phyloP scores from a whole-genome alignment of 1,284 basidiomycete species.

The Anthracocystis walkeri region DNA sequence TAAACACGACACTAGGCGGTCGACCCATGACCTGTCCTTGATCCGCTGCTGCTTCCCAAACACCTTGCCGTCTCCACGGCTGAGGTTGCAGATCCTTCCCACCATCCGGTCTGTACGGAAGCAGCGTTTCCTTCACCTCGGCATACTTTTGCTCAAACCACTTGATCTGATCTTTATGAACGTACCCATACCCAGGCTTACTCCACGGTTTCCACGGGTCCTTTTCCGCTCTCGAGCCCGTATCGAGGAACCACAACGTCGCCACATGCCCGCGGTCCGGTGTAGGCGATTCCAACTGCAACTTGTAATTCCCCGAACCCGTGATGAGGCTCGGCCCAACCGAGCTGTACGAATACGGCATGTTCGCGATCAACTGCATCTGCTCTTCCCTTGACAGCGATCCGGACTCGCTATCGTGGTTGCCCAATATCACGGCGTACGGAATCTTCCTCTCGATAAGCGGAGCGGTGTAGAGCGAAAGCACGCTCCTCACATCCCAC shows the following conservation, averaged over 20 bases:
- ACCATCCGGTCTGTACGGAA: slow-evolving; percentile 58
- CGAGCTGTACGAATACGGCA: slow-evolving; percentile 87
- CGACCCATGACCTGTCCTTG: slow-evolving; percentile 24
- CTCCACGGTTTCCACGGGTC: slow-evolving; percentile 48
- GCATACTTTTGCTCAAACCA: slow-evolving; percentile 53
- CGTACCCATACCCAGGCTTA: slow-evolving; percentile 57
- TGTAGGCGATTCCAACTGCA: slow-evolving; percentile 33
- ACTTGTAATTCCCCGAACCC: slow-evolving; percentile 62
- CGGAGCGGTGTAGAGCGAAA: slow-evolving; percentile 85
- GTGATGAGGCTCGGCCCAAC: slow-evolving; percentile 80
- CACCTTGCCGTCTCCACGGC: slow-evolving; percentile 15
- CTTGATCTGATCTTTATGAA: slow-evolving; percentile 59
- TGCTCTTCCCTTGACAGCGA: slow-evolving; percentile 71
- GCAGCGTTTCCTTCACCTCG: slow-evolving; percentile 16
- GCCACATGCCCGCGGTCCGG: slow-evolving; percentile 79
- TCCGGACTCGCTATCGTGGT: slow-evolving; percentile 74
- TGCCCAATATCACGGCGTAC: slow-evolving; percentile 89
- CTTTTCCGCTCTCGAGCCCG: slow-evolving; percentile 73
- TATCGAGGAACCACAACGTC: slow-evolving; percentile 93
- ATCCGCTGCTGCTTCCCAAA: slow-evolving; percentile 43
- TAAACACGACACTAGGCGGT: slow-evolving; percentile 61
- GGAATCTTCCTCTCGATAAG: slow-evolving; percentile 82
- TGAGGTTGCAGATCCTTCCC: slow-evolving; percentile 37
- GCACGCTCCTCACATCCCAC: slow-evolving; percentile 85
- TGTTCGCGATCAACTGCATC: slow-evolving; percentile 76